These are phyloP conservation scores for Athelia sp. DNA, from an alignment of 1,284 basidiomycete species.

Conservation along the genomic window DNA sequence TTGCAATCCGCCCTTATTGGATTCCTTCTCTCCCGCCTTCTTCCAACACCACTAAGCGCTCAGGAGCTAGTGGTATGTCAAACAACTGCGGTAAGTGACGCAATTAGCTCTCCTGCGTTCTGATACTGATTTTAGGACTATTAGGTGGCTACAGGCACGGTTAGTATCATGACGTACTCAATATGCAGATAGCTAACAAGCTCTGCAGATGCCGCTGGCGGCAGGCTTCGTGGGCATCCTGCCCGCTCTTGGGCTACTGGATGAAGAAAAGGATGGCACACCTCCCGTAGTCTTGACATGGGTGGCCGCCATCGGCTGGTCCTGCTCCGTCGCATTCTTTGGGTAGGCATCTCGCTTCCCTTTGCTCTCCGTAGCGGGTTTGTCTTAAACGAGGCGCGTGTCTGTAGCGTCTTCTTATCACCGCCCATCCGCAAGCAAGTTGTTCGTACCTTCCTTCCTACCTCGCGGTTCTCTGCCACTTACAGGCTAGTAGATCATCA, in stretches of 20 bases:
- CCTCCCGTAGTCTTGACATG: constrained; percentile 74
- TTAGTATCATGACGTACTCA: constrained; percentile 19
- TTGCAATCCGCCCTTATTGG: constrained; percentile 91
- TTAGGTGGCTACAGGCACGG: constrained; percentile 74
- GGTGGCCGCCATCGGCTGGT: constrained; percentile 76
- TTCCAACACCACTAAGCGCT: constrained; percentile 71
- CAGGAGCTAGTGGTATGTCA: constrained; percentile 94
- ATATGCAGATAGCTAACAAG: not conserved
- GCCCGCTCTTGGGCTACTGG: constrained; percentile 81
- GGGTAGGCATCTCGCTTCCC: constrained; percentile 54
- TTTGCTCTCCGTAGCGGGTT: not conserved
- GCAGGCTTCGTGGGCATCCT: constrained; percentile 95
- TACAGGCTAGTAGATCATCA: constrained; percentile 74
- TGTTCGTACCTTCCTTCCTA: constrained; percentile 38
- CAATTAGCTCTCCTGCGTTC: too few relatives aligned
- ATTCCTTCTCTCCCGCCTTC: constrained; percentile 77
- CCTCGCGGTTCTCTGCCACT: not conserved
- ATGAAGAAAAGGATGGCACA: constrained; percentile 70
- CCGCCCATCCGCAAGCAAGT: constrained; percentile 93
- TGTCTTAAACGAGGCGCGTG: constrained; percentile 2
- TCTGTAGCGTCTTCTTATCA: constrained; percentile 81
- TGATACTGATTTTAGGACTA: too few relatives aligned
- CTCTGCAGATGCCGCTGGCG: constrained; percentile 74
- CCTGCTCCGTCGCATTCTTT: constrained; percentile 86
- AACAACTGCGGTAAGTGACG: constrained; percentile 68